Evolutionary conservation across 2,329 filamentous ascomycete species (phyloP).

Genomic region (Colletotrichum simmondsii): DNA sequence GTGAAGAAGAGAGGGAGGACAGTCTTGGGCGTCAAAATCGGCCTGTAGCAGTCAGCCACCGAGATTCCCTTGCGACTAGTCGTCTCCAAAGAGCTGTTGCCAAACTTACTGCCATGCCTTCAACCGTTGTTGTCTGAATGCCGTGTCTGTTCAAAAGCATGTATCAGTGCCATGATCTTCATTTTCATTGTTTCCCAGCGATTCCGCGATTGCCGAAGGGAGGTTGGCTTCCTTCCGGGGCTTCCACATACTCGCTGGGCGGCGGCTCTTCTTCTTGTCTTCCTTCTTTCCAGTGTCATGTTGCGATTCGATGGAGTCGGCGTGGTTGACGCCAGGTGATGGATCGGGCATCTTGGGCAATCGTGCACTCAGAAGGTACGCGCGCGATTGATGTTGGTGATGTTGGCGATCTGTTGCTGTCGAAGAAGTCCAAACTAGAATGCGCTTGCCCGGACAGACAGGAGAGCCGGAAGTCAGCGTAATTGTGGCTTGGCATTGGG

Average conservation of each 20-base stretch:
- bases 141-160: conserved; percentile 74
- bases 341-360: conserved; percentile 58
- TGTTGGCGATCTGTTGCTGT: conserved; percentile 7
- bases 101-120: conserved; percentile 95
- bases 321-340: conserved; percentile 54
- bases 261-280: conserved; percentile 90
- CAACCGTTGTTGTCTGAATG: conserved; percentile 94
- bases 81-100: conserved; percentile 39
- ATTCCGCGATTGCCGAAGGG: conserved; percentile 20
- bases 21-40: conserved; percentile 94
- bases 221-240: conserved; percentile 22
- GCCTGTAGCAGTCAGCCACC: conserved; percentile 62
- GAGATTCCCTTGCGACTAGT: neutral
- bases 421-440: neutral
- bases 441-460: conserved; percentile 9
- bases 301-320: conserved; percentile 66
- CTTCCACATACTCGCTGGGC: conserved; percentile 82
- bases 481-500: conserved; percentile 30
- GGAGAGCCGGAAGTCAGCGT: conserved; percentile 29
- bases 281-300: conserved; percentile 62
- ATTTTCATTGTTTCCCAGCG: neutral
- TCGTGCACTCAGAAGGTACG: conserved; percentile 17
- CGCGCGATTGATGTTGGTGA: conserved; percentile 28
- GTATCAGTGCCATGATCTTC: conserved; percentile 19
- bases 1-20: conserved; percentile 91